Evolutionary conservation across 495 filamentous ascomycete genomes (phyloP), one percentile per base, ranked within the genome.

Genomic region (Neurospora sp.): DNA sequence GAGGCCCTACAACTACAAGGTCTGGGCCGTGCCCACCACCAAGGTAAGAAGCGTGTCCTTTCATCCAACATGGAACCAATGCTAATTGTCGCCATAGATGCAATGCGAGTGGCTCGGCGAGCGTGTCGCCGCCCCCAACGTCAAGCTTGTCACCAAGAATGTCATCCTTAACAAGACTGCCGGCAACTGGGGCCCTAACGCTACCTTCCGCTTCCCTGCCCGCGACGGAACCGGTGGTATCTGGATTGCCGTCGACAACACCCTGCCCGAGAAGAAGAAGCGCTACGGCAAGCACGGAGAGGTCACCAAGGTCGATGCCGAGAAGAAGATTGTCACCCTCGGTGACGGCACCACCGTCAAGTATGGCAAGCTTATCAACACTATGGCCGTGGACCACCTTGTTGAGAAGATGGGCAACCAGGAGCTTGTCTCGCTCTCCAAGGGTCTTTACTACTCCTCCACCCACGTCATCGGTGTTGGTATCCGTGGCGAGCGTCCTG

Each of bases 1-100:
- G 96, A 86, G 96, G 77, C 96, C 96, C 65, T 99, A 99, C 89
- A 99, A 99, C 89, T 98, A 89, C 90, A 99, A 99, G 86, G 96
- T 98, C 80, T 99, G 96, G 96, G 96, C 96, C 72, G 95, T 98
- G 78, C 96, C 96, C 45, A 98, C 96, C 37, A 96, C 92, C 73
- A 97, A 96, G 92, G 96, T 98, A 87, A 74, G 77, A 85, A n/a
- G 69, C 41, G 35, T 16, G 41, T 65, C 8, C 12, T 22, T 61
- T 42, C n/a, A 22, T 53, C 12, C 74, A 70, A 74, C 3, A 12
- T 65, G 61, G 1, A 45, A 38, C 38, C 3, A 35, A 53, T 71
- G 45, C 73, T 77, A 20, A 76, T 40, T 12, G 10, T 4, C 22
- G 22, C 53, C 73, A 40, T 73, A 99, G 96, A 99, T 99, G 96